Evolutionary conservation across 768 basidiomycete genomes (phyloP), one percentile per base, ranked within the genome.

Genomic region (Tylopilus felleus): DNA sequence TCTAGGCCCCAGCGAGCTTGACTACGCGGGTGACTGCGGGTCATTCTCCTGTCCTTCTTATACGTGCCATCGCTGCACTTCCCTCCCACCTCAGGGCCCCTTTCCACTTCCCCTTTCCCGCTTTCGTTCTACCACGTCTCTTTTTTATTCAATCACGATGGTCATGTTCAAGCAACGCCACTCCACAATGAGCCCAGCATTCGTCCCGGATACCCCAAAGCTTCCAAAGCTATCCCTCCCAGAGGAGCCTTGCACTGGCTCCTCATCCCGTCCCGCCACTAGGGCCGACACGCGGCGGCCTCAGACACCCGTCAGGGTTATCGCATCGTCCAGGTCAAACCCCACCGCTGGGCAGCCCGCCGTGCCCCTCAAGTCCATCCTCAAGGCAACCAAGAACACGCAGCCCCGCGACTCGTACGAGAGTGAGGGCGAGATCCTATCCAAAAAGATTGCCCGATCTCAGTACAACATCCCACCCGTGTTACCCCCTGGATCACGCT

Each of bases 11-110:
- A 42, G 54, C 16, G 56, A 55, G 56, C 54, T 62, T 27, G 55
- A 67, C 60, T 66, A 62, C 60, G 55, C 60, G 56, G 64, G 59
- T 57, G 51, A 56, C 59, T 58, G 67, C 65, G 61, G n/a, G 67
- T 57, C 63, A 21, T 49, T 35, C 56, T 45, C 38, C 55, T 36
- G 58, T 39, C 57, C 48, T 19, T 21, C 38, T 19, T 21, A 39
- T 21, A 39, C n/a, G 9, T 9, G 8, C 19, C n/a, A 39, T 10
- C 38, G 5, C 35, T 17, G 3, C 35, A 36, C 17, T 16, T 36
- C 16, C n/a, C n/a, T n/a, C n/a, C n/a, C n/a, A n/a, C n/a, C n/a
- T n/a, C n/a, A n/a, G n/a, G n/a, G n/a, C n/a, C n/a, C n/a, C n/a
- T n/a, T n/a, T n/a, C n/a, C n/a, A 1, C 12, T 16, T 6, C 39